phyloP scores from a whole-genome alignment of 2,329 filamentous ascomycete species.

The Ustilaginoidea virens region DNA sequence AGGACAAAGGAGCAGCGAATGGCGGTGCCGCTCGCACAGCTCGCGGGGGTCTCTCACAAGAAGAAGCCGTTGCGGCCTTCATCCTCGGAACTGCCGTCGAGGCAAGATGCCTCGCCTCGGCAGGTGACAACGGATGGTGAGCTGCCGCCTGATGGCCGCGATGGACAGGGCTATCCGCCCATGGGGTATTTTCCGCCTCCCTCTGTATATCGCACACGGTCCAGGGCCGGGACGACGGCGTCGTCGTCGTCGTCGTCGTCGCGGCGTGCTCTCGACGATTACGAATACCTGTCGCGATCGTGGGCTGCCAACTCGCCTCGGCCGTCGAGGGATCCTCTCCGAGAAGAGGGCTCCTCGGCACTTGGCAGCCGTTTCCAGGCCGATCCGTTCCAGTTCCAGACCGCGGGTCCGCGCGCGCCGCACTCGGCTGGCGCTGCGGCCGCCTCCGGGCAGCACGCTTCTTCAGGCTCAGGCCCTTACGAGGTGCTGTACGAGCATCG shows the following conservation, averaged over 20 bases:
- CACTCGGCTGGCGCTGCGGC: conserved; percentile 17
- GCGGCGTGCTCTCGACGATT: conserved; percentile 21
- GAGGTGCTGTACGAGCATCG: conserved; percentile 13
- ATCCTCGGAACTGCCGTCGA: conserved; percentile 6
- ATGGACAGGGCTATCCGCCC: conserved; percentile 24
- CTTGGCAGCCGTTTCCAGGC: conserved; percentile 12
- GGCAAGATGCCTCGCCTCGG: conserved; percentile 21
- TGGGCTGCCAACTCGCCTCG: conserved; percentile 11
- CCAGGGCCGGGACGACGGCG: conserved; percentile 25
- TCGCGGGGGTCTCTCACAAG: conserved; percentile 27
- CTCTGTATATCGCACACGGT: conserved; percentile 22
- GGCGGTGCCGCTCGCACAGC: conserved; percentile 36
- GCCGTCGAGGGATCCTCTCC: conserved; percentile 16
- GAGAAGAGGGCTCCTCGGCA: conserved; percentile 17
- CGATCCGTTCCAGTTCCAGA: conserved; percentile 40
- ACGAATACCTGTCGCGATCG: conserved; percentile 20
- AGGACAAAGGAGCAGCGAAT: conserved; percentile 30
- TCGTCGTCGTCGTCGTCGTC: conserved; percentile 22
- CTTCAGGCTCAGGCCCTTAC: conserved; percentile 20
- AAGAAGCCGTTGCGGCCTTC: conserved; percentile 13
- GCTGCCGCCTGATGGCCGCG: conserved; percentile 17
- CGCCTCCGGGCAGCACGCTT: conserved; percentile 20
- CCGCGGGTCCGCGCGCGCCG: conserved; percentile 24
- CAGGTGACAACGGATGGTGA: conserved; percentile 23
- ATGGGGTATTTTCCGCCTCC: conserved; percentile 37